phyloP scores from a whole-genome alignment of 495 filamentous ascomycete genomes.

The Podospora tetraspora region DNA sequence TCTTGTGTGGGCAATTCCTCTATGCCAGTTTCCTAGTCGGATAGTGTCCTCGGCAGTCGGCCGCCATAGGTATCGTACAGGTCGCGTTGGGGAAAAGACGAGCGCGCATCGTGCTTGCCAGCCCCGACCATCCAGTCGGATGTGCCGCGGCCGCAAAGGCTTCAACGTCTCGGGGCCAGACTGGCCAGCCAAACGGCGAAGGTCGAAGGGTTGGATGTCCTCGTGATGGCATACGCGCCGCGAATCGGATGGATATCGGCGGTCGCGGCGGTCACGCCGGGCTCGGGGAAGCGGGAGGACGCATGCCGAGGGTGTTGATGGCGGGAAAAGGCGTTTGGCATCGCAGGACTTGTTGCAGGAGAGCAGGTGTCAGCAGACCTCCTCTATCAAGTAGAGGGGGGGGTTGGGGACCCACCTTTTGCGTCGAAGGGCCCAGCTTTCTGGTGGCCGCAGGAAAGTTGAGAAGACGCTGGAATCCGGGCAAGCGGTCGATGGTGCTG shows the following conservation, averaged over 20 bases:
- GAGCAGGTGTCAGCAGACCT: neutral
- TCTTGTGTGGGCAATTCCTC: neutral
- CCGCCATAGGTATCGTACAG: no score
- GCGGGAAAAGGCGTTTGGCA: neutral
- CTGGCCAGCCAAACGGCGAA: no score
- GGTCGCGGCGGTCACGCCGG: neutral
- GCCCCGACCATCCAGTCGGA: neutral
- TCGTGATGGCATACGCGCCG: conserved; percentile 3
- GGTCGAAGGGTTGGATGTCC: conserved; percentile 7
- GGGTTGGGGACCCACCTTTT: no score
- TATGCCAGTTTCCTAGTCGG: neutral
- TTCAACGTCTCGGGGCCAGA: neutral
- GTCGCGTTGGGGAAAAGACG: neutral
- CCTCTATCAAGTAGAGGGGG: neutral
- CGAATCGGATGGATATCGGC: neutral
- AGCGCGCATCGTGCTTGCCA: neutral
- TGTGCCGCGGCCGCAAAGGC: neutral
- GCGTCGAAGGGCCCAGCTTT: neutral
- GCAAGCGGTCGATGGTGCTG: neutral
- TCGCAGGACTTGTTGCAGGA: neutral
- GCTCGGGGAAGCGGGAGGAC: neutral
- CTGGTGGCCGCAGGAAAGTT: neutral
- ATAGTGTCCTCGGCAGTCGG: no score
- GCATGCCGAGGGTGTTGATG: neutral
- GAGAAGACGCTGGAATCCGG: neutral